phyloP scores from a whole-genome alignment of 2,329 filamentous ascomycete species.

The Sphaerulina vaccinii region DNA sequence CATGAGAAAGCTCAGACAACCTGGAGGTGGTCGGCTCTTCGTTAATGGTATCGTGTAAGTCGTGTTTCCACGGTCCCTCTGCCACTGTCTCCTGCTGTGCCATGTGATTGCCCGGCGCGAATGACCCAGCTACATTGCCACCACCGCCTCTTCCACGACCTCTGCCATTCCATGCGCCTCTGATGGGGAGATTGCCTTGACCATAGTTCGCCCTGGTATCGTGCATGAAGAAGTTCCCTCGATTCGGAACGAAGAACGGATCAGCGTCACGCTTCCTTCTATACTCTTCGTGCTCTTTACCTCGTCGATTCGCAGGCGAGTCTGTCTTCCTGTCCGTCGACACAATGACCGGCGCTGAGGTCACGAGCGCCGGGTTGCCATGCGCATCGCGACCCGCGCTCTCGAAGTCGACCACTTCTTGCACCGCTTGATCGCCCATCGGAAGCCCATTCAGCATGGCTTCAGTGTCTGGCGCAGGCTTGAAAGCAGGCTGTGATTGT shows the following conservation, averaged over 20 bases:
- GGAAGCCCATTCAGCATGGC: conserved; percentile 61
- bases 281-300: conserved; percentile 88
- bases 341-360: conserved; percentile 8
- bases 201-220: conserved; percentile 62
- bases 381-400: conserved; percentile 39
- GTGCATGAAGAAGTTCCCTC: conserved; percentile 96
- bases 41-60: conserved; percentile 72
- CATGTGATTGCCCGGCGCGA: conserved; percentile 48
- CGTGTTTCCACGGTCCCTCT: conserved; percentile 83
- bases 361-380: conserved; percentile 31
- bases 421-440: conserved; percentile 43
- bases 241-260: conserved; percentile 88
- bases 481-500: conserved; percentile 34
- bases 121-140: conserved; percentile 53
- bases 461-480: conserved; percentile 56
- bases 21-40: conserved; percentile 38
- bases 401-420: conserved; percentile 52
- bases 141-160: conserved; percentile 64
- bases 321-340: conserved; percentile 31
- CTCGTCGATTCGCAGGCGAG: conserved; percentile 66
- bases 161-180: conserved; percentile 47
- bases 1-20: conserved; percentile 18
- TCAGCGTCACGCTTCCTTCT: conserved; percentile 83
- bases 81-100: conserved; percentile 57
- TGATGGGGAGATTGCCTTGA: conserved; percentile 21